Evolutionary conservation across 2,329 filamentous ascomycete genomes (phyloP).

Genomic region (Pseudogymnoascus sp.): DNA sequence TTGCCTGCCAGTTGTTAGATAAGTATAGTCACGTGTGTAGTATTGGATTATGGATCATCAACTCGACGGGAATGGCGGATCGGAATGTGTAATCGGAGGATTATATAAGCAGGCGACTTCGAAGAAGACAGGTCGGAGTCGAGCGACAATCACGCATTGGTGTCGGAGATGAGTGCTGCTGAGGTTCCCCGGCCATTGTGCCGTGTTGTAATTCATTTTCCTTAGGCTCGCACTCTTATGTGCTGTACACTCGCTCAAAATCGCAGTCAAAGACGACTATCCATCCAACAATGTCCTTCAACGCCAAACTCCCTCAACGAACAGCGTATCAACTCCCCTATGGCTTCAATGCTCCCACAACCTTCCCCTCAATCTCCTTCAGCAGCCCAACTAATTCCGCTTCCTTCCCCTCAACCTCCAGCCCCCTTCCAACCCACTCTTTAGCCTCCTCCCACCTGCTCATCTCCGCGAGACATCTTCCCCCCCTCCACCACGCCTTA

Average conservation of each 20-base stretch:
- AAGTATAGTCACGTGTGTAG: not conserved
- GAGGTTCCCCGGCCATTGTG: not conserved
- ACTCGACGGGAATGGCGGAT: not conserved
- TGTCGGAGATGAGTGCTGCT: not conserved
- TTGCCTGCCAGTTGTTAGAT: not conserved
- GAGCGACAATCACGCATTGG: not conserved
- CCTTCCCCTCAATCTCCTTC: constrained; percentile 49
- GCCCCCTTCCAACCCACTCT: constrained; percentile 64
- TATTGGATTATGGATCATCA: not conserved
- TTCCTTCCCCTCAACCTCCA: constrained; percentile 76
- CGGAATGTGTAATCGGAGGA: not conserved
- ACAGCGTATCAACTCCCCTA: not conserved
- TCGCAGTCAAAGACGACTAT: constrained; percentile 3
- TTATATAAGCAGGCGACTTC: constrained; percentile 1
- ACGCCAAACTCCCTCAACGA: constrained; percentile 1
- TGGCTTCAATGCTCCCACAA: constrained; percentile 15
- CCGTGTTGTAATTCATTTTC: not conserved
- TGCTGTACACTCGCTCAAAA: constrained; percentile 6
- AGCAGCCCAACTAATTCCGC: constrained; percentile 53
- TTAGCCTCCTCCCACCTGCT: constrained; percentile 71
- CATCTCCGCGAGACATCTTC: constrained; percentile 85
- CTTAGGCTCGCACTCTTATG: not conserved
- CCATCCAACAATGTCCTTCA: constrained; percentile 5
- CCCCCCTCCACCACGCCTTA: constrained; percentile 90
- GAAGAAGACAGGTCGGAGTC: not conserved